phyloP scores from a whole-genome alignment of 345 rosid genomes.

The Abelmoschus esculentus region DNA sequence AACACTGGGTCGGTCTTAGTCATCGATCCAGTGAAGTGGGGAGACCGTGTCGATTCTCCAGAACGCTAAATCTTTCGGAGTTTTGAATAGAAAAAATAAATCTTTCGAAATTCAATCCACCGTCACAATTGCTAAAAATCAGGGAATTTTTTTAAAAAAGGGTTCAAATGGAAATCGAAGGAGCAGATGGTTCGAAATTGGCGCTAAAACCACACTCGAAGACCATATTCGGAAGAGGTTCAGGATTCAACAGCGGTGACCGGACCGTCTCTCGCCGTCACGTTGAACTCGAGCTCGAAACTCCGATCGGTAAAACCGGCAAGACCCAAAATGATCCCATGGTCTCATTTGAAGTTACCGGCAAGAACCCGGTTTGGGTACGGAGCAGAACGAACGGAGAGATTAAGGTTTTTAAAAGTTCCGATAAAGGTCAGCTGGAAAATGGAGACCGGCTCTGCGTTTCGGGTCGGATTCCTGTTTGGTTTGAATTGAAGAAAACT shows the following conservation, averaged over 20 bases:
- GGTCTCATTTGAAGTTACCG: conserved; percentile 53
- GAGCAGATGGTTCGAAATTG: conserved; percentile 54
- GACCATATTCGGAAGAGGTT: conserved; percentile 51
- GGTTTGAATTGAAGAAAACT: conserved; percentile 42
- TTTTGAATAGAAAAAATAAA: too few species aligned
- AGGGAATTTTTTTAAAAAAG: background rate
- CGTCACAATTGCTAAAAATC: background rate
- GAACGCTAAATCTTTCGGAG: background rate
- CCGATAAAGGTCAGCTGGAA: conserved; percentile 39
- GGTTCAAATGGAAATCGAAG: conserved; percentile 51
- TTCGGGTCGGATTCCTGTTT: conserved; percentile 41
- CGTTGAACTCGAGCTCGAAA: conserved; percentile 27
- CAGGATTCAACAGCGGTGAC: conserved; percentile 40
- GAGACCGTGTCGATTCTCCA: background rate
- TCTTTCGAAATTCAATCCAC: background rate
- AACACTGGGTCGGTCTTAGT: too few species aligned
- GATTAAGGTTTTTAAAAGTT: conserved; percentile 35
- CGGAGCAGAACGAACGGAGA: conserved; percentile 22
- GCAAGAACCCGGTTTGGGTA: conserved; percentile 71
- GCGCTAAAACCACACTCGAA: conserved; percentile 20
- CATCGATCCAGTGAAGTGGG: too few species aligned
- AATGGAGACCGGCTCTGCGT: conserved; percentile 55
- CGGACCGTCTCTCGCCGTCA: conserved; percentile 62
- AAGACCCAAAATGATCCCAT: conserved; percentile 23
- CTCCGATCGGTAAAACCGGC: conserved; percentile 1